Base-by-base conservation (phyloP, 2,329 filamentous ascomycete genomes). In the Pochonia chlamydosporia region DNA sequence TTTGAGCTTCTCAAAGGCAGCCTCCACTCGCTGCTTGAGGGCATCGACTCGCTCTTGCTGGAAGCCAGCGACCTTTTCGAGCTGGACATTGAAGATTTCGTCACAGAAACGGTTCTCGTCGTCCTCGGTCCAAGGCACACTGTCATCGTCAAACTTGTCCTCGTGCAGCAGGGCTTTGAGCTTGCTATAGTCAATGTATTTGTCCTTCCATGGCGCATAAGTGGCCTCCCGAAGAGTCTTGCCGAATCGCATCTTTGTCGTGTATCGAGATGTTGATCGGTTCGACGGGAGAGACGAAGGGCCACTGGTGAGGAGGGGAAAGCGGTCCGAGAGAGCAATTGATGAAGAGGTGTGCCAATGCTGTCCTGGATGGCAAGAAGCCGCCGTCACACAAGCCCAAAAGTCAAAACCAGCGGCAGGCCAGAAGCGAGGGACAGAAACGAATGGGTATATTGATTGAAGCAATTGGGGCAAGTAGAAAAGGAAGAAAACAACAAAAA, bases 181-280 rank as follows among this genome's bases (percentile, higher is more conserved):
- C 77, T 92, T 96, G 59, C 79, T 73, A 69, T 99, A 99, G 73
- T 97, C 91, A 63, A 99, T 89, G 74, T 99, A 97, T 62, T 95
- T 80, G 64, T 85, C 87, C 67, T 86, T 87, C 92, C 92, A 99
- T 62, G 90, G 89, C 57, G 79, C 71, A 66, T 97, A 93, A 59
- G 88, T 75, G 50, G 88, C 84, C 60, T 82, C 80, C 60, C 84
- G 82, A 51, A 99, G 79, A 44, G 89, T 96, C 72, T 84, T 89
- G 53, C 92, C 92, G 74, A 96, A 99, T 60, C 89, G 87, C 93
- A 99, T 97, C 43, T 42, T 44, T n/a, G 45, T 35, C 26, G 18
- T n/a, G 16, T 26, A n/a, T 23, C 18, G 18, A 23, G 16, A 13
- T 28, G 24, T 37, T 37, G 33, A 33, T 39, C 21, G 43, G 10